Base-by-base conservation (phyloP, 2,329 filamentous ascomycete genomes). In the Nigrograna mackinnonii region DNA sequence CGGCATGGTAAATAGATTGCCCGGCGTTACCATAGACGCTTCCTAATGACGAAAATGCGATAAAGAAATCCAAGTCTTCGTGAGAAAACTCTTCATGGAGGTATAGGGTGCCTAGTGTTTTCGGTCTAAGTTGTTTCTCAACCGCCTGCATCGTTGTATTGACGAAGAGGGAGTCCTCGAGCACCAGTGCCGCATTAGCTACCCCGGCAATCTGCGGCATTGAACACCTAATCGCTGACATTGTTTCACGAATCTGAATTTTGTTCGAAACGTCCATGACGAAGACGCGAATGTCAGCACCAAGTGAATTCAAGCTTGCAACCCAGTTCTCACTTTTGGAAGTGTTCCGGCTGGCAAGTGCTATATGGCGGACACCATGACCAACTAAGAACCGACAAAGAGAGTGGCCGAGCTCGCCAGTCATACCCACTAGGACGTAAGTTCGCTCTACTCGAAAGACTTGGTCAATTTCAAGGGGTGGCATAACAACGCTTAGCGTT, bases 171-270 rank as follows among this genome's bases (percentile, higher is more conserved):
- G 6, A 17, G 34, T 64, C 59, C 4, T 26, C 21, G 0, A 62
- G 44, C 1, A 60, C 47, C 53, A 61, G 58, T 5, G 60, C 58
- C 1, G 46, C 60, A 12, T 62, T 53, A 14, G 39, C 40, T 2
- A 60, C 41, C 6, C 57, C 57, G 2, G 41, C 47, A 6, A 60
- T 43, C 0, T 46, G 45, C 0, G 55, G 46, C 28, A 43, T 47
- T n/a, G n/a, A n/a, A n/a, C n/a, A 6, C 18, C 30, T 33, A 6
- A 14, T n/a, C n/a, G n/a, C n/a, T n/a, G n/a, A n/a, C n/a, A n/a
- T n/a, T n/a, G n/a, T n/a, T n/a, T n/a, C n/a, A n/a, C n/a, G n/a
- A n/a, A n/a, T n/a, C n/a, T n/a, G n/a, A n/a, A n/a, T n/a, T n/a
- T n/a, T n/a, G n/a, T n/a, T n/a, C n/a, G n/a, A n/a, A n/a, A n/a